Evolutionary conservation across 331 rosid species (phyloP), one percentile per base, ranked within the genome.

Genomic region (Erythrophleum ivorense): DNA sequence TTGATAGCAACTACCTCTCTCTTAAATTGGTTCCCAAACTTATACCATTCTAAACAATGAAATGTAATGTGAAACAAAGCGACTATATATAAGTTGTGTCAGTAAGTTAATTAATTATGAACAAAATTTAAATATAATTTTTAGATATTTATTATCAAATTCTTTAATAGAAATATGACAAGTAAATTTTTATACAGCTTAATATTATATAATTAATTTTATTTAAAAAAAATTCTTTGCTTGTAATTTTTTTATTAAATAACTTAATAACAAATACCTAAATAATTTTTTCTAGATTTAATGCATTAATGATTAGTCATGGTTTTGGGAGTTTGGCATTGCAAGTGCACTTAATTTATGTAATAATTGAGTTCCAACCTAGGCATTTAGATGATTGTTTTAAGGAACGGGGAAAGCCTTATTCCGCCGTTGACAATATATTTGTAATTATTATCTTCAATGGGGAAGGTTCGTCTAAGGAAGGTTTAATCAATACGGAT

Each of bases 401-500:
- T 18, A 65, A 67, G 36, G 24, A 76, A 75, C 2, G 36, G 68
- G 49, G 52, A 31, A 76, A 15, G 46, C 46, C 62, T 24, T 70
- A 76, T 21, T 48, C 46, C 46, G 15, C 49, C 50, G 6, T 72
- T 78, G 64, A 66, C 21, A 29, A 83, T 71, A 19, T 76, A 62
- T 38, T 62, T 62, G 2, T 62, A 48, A 29, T 29, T 41, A 34
- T 1, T 55, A 53, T 16, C 43, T 82, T 12, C 50, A 60, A 18
- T 63, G 53, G 78, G 60, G 77, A n/a, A 68, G 77, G 72, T 34
- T 29, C 24, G 3, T 75, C 64, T 2, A 45, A 53, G 75, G 64
- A 72, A 83, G 57, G 63, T 64, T 63, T 78, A 65, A 41, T 72
- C 3, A 36, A 7, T 18, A 8, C 10, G 59, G 50, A 40, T 7